Conservation (phyloP, 805 yeast genomes). For the Tetrapisispora phaffii region DNA sequence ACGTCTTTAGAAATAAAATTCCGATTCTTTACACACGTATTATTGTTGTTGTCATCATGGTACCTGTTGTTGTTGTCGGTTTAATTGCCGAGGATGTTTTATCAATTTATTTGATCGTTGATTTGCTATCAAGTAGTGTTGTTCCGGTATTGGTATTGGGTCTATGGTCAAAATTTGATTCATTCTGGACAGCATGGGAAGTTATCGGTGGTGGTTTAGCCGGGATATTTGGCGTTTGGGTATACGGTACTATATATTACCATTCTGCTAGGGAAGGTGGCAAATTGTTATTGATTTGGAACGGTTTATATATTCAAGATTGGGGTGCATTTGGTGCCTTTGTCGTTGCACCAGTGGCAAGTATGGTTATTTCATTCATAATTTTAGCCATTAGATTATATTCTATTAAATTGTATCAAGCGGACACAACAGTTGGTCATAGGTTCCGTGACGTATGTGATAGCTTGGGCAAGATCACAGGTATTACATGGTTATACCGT, state of each 20-base stretch:
- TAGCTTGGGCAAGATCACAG: slow-evolving; percentile 7
- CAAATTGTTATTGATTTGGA: slow-evolving; percentile 57
- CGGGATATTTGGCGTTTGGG: slow-evolving; percentile 67
- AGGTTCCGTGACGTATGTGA: slow-evolving; percentile 4
- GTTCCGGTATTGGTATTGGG: slow-evolving; percentile 81
- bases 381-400: slow-evolving; percentile 42
- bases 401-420: slow-evolving; percentile 13
- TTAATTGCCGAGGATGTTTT: slow-evolving; percentile 73
- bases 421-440: slow-evolving; percentile 1
- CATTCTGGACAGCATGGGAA: slow-evolving; percentile 65
- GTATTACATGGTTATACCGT: slow-evolving; percentile 31
- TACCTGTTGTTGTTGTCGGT: slow-evolving; percentile 83
- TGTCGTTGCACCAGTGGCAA: slow-evolving; percentile 81
- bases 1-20: slow-evolving; percentile 74
- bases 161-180: slow-evolving; percentile 50
- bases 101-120: slow-evolving; percentile 84
- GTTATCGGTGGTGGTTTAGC: slow-evolving; percentile 77
- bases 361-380: slow-evolving; percentile 47
- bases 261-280: slow-evolving; percentile 69
- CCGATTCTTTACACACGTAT: slow-evolving; percentile 56
- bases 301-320: slow-evolving; percentile 72
- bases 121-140: slow-evolving; percentile 75
- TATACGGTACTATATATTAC: slow-evolving; percentile 77
- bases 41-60: slow-evolving; percentile 64
- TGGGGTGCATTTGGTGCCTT: slow-evolving; percentile 96